phyloP scores from a whole-genome alignment of 148 eudicot genomes.

The Rhododendron griersonianum region DNA sequence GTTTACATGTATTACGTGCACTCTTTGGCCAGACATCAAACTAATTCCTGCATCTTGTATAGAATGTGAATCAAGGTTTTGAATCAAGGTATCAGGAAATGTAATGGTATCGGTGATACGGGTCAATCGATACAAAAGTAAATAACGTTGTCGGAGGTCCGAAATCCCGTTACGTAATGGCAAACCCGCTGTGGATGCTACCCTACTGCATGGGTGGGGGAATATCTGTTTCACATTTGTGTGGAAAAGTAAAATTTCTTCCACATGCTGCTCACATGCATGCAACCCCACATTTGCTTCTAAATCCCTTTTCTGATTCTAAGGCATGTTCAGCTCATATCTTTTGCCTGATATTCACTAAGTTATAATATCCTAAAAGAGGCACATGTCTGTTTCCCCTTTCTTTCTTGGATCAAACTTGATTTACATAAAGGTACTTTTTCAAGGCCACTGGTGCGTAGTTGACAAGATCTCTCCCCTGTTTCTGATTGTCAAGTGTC shows the following conservation, averaged over 20 bases:
- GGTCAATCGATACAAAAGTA: too few relatives aligned
- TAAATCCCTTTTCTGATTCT: neutral
- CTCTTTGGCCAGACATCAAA: too few relatives aligned
- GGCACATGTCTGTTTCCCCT: neutral
- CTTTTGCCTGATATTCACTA: neutral
- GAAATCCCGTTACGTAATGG: too few relatives aligned
- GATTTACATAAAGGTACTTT: neutral
- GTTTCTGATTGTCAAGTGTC: neutral
- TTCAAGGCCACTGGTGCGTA: neutral
- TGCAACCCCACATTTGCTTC: conserved; percentile 11
- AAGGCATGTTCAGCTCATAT: neutral
- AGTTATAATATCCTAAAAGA: neutral
- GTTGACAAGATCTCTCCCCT: conserved; percentile 3
- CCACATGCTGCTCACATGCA: conserved; percentile 17
- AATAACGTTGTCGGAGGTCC: too few relatives aligned
- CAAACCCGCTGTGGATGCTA: too few relatives aligned
- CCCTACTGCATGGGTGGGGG: neutral
- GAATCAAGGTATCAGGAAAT: too few relatives aligned
- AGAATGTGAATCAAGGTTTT: too few relatives aligned
- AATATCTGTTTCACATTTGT: neutral
- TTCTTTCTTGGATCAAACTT: neutral
- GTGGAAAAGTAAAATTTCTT: neutral
- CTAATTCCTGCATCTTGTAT: too few relatives aligned
- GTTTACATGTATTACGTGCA: too few relatives aligned
- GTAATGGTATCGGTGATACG: too few relatives aligned